Conservation (phyloP, 2,329 filamentous ascomycete genomes). For the Claviceps pazoutovae region DNA sequence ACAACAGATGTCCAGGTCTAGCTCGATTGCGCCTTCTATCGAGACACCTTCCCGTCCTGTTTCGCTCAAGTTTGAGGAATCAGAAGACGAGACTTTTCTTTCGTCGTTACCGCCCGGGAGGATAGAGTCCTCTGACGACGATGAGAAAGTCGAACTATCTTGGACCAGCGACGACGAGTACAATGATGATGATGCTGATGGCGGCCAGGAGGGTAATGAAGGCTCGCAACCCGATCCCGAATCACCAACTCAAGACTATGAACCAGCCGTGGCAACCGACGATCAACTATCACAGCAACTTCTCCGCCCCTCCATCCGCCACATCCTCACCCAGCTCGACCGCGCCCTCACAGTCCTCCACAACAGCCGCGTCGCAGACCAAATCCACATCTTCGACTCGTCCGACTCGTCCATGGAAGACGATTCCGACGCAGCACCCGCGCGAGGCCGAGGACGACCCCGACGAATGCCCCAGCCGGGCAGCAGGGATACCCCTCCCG, state of each 20-base stretch:
- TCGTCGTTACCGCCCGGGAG: conserved; percentile 7
- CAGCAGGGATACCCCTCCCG: not conserved
- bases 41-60: conserved; percentile 5
- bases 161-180: not conserved
- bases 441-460: conserved; percentile 14
- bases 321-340: conserved; percentile 58
- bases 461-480: conserved; percentile 6
- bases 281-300: conserved; percentile 53
- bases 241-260: conserved; percentile 14
- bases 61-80: not conserved
- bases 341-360: conserved; percentile 56
- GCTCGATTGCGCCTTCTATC: conserved; percentile 2
- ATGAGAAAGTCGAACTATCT: not conserved
- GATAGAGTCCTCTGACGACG: not conserved
- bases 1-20: not conserved
- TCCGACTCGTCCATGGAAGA: conserved; percentile 21
- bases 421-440: conserved; percentile 15
- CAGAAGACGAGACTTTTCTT: conserved; percentile 1
- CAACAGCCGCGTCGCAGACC: conserved; percentile 41
- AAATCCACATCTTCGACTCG: conserved; percentile 25
- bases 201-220: not conserved
- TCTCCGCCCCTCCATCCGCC: conserved; percentile 54
- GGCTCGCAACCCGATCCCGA: not conserved
- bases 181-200: conserved; percentile 1
- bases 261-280: conserved; percentile 50